Evolutionary conservation across 2,329 filamentous ascomycete species (phyloP).

Genomic region (Neopestalotiopsis sp.): DNA sequence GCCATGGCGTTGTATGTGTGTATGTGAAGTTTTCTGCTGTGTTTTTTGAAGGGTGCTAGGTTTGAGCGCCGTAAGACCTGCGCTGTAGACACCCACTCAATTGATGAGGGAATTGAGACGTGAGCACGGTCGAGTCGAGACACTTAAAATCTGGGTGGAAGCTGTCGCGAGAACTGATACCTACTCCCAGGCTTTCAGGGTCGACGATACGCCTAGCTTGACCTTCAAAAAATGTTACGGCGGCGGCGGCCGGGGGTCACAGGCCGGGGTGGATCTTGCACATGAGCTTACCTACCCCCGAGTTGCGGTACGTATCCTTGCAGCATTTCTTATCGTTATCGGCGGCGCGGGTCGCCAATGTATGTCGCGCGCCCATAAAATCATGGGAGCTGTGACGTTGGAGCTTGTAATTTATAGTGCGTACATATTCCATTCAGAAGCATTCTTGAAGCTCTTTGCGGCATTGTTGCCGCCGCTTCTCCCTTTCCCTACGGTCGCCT

Average conservation of each 20-base stretch:
- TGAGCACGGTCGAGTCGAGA: background rate
- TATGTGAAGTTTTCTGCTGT: background rate
- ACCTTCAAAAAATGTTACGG: background rate
- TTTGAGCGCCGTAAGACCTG: background rate
- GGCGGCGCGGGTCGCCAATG: background rate
- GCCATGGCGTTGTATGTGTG: conserved; percentile 16
- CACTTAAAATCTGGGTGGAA: background rate
- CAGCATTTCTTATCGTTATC: conserved; percentile 3
- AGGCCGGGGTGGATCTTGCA: background rate
- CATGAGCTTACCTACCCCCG: background rate
- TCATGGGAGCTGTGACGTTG: background rate
- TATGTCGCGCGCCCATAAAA: background rate
- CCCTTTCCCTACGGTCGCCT: background rate
- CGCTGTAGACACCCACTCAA: background rate
- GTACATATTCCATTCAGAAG: background rate
- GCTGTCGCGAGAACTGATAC: background rate
- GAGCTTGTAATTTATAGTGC: background rate
- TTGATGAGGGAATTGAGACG: background rate
- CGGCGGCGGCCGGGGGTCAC: background rate
- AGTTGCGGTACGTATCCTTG: background rate
- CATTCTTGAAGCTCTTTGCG: background rate
- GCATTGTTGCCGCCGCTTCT: background rate
- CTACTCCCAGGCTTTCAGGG: background rate
- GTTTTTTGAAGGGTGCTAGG: background rate
- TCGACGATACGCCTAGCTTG: background rate